A percentile compares a stretch with the other conserved stretches of the same genome.
Evolutionary conservation across 805 yeast genomes (phyloP).

Genomic region (Candida fluviatilis): DNA sequence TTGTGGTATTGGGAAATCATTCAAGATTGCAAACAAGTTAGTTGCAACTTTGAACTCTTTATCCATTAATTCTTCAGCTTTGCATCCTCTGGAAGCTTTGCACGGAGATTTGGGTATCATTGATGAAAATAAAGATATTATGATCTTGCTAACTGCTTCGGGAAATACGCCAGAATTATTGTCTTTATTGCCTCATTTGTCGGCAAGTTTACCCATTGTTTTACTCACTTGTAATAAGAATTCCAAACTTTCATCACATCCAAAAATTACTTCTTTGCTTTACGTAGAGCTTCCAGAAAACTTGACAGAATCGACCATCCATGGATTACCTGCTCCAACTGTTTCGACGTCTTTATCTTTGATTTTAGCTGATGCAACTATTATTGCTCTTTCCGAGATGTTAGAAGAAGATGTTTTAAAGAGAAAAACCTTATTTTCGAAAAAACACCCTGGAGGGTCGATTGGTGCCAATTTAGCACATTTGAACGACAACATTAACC

Average conservation of each 20-base stretch:
- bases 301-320: slow-evolving; percentile 56
- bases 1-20: slow-evolving; percentile 83
- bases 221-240: slow-evolving; percentile 58
- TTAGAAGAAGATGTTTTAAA: slow-evolving; percentile 51
- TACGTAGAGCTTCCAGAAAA: slow-evolving; percentile 58
- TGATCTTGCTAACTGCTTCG: slow-evolving; percentile 70
- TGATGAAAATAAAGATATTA: slow-evolving; percentile 46
- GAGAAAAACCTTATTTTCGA: slow-evolving; percentile 57
- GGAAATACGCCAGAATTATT: slow-evolving; percentile 81
- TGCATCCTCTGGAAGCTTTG: slow-evolving; percentile 85
- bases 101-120: slow-evolving; percentile 87
- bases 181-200: slow-evolving; percentile 53
- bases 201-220: slow-evolving; percentile 49
- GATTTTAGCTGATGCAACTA: slow-evolving; percentile 73
- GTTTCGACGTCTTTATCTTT: slow-evolving; percentile 75
- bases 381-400: slow-evolving; percentile 68
- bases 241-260: slow-evolving; percentile 51
- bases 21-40: slow-evolving; percentile 70
- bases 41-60: slow-evolving; percentile 82
- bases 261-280: slow-evolving; percentile 49
- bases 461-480: slow-evolving; percentile 55
- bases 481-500: slow-evolving; percentile 23
- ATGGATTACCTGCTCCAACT: slow-evolving; percentile 87
- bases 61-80: slow-evolving; percentile 58
- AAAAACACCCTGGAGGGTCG: slow-evolving; percentile 88